Conservation (phyloP, 441 rosid species). For the Manihot esculenta region DNA sequence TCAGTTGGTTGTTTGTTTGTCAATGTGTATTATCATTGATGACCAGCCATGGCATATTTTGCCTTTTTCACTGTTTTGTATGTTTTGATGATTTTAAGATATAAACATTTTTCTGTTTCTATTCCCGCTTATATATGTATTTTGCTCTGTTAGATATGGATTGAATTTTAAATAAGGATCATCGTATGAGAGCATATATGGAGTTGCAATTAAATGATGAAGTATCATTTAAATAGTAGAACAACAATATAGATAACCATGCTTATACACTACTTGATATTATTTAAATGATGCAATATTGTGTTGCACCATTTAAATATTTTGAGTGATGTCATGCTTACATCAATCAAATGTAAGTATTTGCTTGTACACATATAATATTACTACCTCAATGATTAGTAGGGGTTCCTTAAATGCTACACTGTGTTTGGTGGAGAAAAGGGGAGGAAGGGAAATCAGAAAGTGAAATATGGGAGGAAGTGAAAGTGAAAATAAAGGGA, state of each 20-base stretch:
- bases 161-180: conserved; percentile 1
- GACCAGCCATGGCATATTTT: background rate
- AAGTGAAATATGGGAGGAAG: too few species aligned
- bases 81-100: background rate
- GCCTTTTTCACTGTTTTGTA: background rate
- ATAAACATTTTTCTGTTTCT: background rate
- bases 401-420: background rate
- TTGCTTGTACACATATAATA: background rate
- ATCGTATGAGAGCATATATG: background rate
- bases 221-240: background rate
- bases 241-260: too few species aligned
- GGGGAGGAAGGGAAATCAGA: too few species aligned
- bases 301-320: background rate
- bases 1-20: background rate
- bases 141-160: conserved; percentile 1
- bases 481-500: too few species aligned
- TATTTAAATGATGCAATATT: too few species aligned
- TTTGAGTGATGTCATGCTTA: background rate
- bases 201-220: background rate
- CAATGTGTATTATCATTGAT: background rate
- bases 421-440: too few species aligned
- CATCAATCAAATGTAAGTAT: background rate
- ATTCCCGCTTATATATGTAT: background rate
- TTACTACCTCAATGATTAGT: background rate
- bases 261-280: too few species aligned